phyloP scores from a whole-genome alignment of 495 filamentous ascomycete species.

The Xylaria grammica region DNA sequence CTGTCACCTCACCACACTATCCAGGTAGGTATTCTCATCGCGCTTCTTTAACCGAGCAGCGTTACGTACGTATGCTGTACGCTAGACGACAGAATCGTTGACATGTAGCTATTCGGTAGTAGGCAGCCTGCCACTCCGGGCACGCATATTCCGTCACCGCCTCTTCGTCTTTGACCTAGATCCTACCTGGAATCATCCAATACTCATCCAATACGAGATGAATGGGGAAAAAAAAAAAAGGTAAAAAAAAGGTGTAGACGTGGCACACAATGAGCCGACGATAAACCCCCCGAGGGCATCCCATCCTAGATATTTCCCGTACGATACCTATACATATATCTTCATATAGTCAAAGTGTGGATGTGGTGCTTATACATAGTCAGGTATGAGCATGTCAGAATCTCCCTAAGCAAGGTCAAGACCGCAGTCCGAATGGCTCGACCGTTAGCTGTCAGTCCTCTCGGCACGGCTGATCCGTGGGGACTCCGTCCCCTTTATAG shows the following conservation, averaged over 20 bases:
- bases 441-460: conserved; percentile 19
- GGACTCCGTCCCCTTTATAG: not conserved
- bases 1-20: not conserved
- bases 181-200: too few species aligned
- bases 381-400: too few species aligned
- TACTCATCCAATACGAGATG: not conserved
- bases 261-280: conserved; percentile 18
- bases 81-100: not conserved
- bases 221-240: too few species aligned
- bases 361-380: too few species aligned
- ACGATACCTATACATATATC: not conserved
- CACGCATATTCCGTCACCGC: not conserved
- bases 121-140: too few species aligned
- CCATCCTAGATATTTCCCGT: not conserved
- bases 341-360: not conserved
- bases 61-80: not conserved
- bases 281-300: conserved; percentile 4
- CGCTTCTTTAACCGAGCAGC: not conserved
- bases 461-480: conserved; percentile 16
- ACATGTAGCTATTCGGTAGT: not conserved
- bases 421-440: not conserved
- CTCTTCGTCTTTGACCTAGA: not conserved
- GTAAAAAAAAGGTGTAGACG: not conserved
- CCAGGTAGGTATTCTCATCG: conserved; percentile 3
- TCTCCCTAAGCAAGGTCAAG: not conserved